Evolutionary conservation across 2,329 filamentous ascomycete species (phyloP), one percentile per base, ranked within the genome.

Genomic region (Pleomassaria siparia): DNA sequence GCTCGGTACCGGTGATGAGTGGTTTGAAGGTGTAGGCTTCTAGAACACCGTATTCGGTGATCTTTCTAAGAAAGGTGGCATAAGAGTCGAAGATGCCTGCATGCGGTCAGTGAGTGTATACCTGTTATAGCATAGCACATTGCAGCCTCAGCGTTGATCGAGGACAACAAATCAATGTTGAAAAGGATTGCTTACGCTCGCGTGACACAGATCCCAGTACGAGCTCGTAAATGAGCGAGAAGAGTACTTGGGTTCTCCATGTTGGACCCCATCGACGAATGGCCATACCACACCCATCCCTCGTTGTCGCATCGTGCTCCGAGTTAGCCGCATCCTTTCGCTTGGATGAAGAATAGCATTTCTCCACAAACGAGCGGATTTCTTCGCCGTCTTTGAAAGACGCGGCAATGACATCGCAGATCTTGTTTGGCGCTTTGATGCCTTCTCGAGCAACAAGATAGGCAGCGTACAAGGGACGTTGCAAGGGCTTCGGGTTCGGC

Each of bases 341-440:
- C 11, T 74, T 69, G 29, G 76, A 72, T 32, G 75, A 70, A 11
- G 83, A 75, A 9, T 78, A 75, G 37, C 74, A 66, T 30, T 62
- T 55, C 43, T 76, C 69, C 58, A 89, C 89, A 13, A 86, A 64
- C 9, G 70, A 71, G 22, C 80, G 74, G n/a, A 95, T 89, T 35
- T 85, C 79, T 3, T 72, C 59, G 37, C 81, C 76, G 55, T 91
- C 78, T n/a, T 74, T 76, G 41, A 86, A 77, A 8, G 87, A 81
- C 18, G 83, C 81, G 12, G 80, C 79, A 44, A 94, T 74, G 4
- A 92, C 72, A 54, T 85, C 84, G 35, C 80, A 82, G 4, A 90
- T 74, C 65, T 87, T 94, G 65, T 91, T 95, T 2, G 88, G 83
- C 1, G 85, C 81, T 62, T 87, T 90, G 65, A 95, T 83, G 4